Base-by-base conservation (phyloP, 176 grass and related monocot genomes). In the Leersia perrieri region DNA sequence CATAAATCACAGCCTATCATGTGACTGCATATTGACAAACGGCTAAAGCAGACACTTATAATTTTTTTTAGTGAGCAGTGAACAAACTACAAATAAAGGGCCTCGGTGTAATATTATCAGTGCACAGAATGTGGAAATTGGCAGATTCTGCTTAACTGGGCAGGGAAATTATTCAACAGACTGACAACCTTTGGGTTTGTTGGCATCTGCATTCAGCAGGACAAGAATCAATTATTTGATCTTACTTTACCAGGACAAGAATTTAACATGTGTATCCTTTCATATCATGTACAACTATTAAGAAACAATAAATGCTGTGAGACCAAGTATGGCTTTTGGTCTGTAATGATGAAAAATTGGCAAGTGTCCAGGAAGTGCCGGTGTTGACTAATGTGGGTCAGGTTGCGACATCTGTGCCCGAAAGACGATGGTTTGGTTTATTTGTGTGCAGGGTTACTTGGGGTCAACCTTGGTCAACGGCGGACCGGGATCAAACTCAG, bases 1-100 rank as follows among this genome's bases (percentile, higher is more conserved):
- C 9, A 79, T 38, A 45, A 57, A 68, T 38, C 44, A 69, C 65
- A 79, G 58, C 22, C 22, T 58, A 57, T 58, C 65, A 80, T 70
- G 33, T 58, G 33, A 57, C 28, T 32, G 32, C 9, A 60, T 44
- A 58, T 58, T 58, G 5, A 80, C 63, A 26, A 57, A 38, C 44
- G 7, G 30, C 29, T 22, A 23, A 47, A 51, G 30, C 44, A 30
- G 38, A 3, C 30, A 41, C 39, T 11, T 11, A 11, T 2, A 11
- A 11, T n/a, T n/a, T n/a, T n/a, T n/a, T n/a, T n/a, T 16, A 39
- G 20, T 39, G 66, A 68, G 39, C 22, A 68, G 9, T 39, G 20
- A 68, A 68, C 33, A 68, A 68, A 25, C 22, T 42, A 5, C 10
- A 42, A 26, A 44, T 44, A 14, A 44, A 75, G 12, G 55, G 12